A percentile compares a stretch with the other conserved stretches of the same genome.
Evolutionary conservation across 495 filamentous ascomycete species (phyloP).

Genomic region (Penicillium odoratum): DNA sequence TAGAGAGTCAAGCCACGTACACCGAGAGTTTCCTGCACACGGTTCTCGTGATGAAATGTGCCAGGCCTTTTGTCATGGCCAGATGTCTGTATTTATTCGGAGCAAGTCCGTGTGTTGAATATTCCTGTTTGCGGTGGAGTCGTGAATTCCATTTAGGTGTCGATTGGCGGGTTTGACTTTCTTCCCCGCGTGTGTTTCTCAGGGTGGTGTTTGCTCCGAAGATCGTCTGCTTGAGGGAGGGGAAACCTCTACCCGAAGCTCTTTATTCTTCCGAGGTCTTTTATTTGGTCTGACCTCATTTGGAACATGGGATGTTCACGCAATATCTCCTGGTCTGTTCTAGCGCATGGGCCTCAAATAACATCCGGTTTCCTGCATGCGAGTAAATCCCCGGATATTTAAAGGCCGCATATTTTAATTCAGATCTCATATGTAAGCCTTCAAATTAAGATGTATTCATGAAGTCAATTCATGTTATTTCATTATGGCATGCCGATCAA

Average conservation of each 20-base stretch:
- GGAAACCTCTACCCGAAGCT: neutral
- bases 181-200: conserved; percentile 2
- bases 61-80: neutral
- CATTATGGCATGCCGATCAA: no score
- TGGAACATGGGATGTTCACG: neutral
- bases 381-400: no score
- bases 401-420: no score
- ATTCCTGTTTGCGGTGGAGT: neutral
- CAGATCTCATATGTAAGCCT: no score
- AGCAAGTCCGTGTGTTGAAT: neutral
- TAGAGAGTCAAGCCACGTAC: neutral
- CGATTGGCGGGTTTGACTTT: neutral
- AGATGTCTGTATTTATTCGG: neutral
- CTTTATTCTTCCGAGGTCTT: neutral
- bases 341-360: no score
- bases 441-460: no score
- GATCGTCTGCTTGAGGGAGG: neutral
- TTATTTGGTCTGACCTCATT: neutral
- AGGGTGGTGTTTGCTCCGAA: conserved; percentile 3
- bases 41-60: neutral
- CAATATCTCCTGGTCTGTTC: neutral
- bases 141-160: neutral
- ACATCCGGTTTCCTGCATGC: no score
- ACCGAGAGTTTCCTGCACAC: neutral
- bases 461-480: no score